A percentile compares a stretch with the other conserved stretches of the same genome.
Evolutionary conservation across 768 basidiomycete species (phyloP).

Genomic region (Lactarius deliciosus): DNA sequence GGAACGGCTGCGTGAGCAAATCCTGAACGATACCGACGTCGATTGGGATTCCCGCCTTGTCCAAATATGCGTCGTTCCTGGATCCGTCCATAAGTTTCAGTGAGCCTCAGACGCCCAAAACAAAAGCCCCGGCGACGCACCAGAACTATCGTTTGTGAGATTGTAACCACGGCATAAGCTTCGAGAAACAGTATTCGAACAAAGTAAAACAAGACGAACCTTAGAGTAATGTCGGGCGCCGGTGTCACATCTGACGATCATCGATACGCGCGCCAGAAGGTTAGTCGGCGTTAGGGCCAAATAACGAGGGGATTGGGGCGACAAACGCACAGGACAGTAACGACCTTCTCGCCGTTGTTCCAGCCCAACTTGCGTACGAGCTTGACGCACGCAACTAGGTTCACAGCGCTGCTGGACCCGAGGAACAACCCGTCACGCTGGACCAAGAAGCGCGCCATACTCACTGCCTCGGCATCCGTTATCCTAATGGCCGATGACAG

Average conservation of each 20-base stretch:
- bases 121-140: conserved; percentile 35
- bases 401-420: conserved; percentile 95
- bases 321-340: conserved; percentile 75
- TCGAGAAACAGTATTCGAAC: neutral
- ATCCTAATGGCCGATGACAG: conserved; percentile 50
- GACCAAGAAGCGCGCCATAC: conserved; percentile 94
- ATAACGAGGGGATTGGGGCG: neutral
- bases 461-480: conserved; percentile 90
- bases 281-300: conserved; percentile 33
- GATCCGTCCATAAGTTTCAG: conserved; percentile 3
- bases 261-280: neutral
- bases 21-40: conserved; percentile 43
- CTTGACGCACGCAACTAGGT: conserved; percentile 88
- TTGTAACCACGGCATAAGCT: conserved; percentile 12
- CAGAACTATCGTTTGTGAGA: conserved; percentile 43
- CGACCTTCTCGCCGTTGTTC: conserved; percentile 67
- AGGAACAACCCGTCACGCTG: conserved; percentile 89
- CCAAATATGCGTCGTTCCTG: conserved; percentile 57
- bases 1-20: conserved; percentile 36
- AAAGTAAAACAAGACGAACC: conserved; percentile 43
- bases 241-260: conserved; percentile 64
- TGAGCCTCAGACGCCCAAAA: neutral
- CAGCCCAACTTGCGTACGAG: conserved; percentile 69
- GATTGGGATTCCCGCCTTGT: conserved; percentile 42
- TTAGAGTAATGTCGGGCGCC: conserved; percentile 92